Base-by-base conservation (phyloP, 2,329 filamentous ascomycete genomes). In the Beauveria medogensis region DNA sequence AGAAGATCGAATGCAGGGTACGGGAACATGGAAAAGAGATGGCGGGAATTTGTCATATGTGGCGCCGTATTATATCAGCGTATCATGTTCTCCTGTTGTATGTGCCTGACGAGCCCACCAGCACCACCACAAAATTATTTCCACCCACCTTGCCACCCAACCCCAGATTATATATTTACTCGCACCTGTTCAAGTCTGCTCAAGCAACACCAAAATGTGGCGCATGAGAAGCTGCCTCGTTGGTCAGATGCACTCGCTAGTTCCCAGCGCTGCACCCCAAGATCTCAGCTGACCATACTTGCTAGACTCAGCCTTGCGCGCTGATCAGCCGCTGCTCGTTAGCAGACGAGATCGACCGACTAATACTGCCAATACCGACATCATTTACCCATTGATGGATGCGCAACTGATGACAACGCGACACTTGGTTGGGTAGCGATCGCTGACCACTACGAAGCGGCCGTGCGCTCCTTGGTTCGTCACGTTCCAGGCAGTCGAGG, bases 181-280 rank as follows among this genome's bases (percentile, higher is more conserved):
- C 41, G 41, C 41, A 34, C 34, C 34, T 37, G 12, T 37, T 5
- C 34, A 37, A 37, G 34, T 37, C 34, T 37, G 34, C 34, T 37
- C 34, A 37, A 34, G 4, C 34, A 37, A 37, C 37, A 9, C 40
- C n/a, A 46, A 22, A 44, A 58, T 41, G 54, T 53, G 54, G 54
- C 60, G 54, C 60, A 47, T 58, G 60, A n/a, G 59, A 47, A 44
- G 14, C 28, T 48, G 60, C 41, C 47, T 61, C 41, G 53, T 61
- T 53, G 60, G 60, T 61, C 60, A 57, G 47, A 58, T 61, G 60
- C 16, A 16, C 30, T 48, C 51, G 30, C 20, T 59, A 52, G 48
- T 43, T n/a, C 12, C 24, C 30, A 16, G 8, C 46, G n/a, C 24
- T 52, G 53, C 34, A 30, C 37, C 40, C 53, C 60, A 56, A 22